Conservation (phyloP, 2,329 filamentous ascomycete species). For the Alternaria sp. region DNA sequence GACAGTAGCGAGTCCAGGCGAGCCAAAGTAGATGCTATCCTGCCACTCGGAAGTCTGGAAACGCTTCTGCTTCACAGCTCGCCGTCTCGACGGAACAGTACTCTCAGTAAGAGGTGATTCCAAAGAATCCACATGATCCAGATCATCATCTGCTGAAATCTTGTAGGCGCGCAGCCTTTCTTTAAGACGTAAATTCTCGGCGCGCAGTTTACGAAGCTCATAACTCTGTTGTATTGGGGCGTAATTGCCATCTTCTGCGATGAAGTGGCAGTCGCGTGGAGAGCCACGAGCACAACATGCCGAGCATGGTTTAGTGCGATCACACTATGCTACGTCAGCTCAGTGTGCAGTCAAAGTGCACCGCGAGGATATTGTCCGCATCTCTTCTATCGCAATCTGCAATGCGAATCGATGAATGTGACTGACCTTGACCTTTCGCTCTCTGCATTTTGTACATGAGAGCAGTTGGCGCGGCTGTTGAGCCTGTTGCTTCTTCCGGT, state of each 20-base stretch:
- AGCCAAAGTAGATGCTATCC: conserved; percentile 59
- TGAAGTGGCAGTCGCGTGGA: conserved; percentile 56
- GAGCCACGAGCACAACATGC: conserved; percentile 57
- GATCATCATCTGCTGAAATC: conserved; percentile 46
- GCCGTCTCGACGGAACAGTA: conserved; percentile 26
- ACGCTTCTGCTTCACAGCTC: conserved; percentile 39
- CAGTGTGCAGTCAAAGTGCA: not conserved
- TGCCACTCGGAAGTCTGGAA: conserved; percentile 50
- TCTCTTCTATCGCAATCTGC: not conserved
- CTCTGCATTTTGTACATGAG: conserved; percentile 57
- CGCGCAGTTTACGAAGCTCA: conserved; percentile 55
- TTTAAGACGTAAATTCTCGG: conserved; percentile 54
- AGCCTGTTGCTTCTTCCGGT: conserved; percentile 46
- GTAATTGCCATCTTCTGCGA: conserved; percentile 55
- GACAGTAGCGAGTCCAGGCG: conserved; percentile 56
- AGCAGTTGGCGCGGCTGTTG: conserved; percentile 54
- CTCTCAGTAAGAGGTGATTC: conserved; percentile 30
- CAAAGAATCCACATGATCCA: conserved; percentile 31
- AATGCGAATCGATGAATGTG: not conserved
- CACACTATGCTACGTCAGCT: conserved; percentile 45
- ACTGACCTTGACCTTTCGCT: conserved; percentile 57
- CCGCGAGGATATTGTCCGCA: not conserved
- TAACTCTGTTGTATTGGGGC: conserved; percentile 56
- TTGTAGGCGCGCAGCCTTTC: conserved; percentile 48
- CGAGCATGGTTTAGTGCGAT: conserved; percentile 57